phyloP scores from a whole-genome alignment of 768 basidiomycete species.

The Leccinum disarticulatum region DNA sequence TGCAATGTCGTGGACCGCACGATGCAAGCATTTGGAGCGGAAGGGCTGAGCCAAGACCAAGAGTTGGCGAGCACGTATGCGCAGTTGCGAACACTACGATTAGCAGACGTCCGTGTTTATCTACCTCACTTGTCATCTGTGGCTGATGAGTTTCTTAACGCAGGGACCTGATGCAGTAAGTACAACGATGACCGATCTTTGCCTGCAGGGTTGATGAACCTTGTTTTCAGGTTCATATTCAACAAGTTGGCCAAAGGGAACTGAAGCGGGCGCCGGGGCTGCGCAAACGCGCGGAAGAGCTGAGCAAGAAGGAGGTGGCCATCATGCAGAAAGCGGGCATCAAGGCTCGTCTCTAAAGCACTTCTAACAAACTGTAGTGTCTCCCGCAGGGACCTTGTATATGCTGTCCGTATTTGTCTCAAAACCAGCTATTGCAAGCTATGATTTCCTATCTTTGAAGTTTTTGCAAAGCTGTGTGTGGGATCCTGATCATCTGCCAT shows the following conservation, averaged over 20 bases:
- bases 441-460: not conserved
- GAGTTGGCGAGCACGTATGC: constrained; percentile 79
- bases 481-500: not conserved
- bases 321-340: constrained; percentile 60
- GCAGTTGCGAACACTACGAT: constrained; percentile 79
- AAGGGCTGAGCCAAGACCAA: constrained; percentile 90
- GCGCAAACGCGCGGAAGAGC: constrained; percentile 50
- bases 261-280: constrained; percentile 73
- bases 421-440: too few species aligned
- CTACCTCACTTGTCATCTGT: not conserved
- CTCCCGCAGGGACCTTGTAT: not conserved
- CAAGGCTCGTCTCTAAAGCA: constrained; percentile 51
- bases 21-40: constrained; percentile 95
- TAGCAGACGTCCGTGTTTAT: constrained; percentile 68
- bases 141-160: constrained; percentile 8
- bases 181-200: constrained; percentile 8
- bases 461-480: too few species aligned
- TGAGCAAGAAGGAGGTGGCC: constrained; percentile 59
- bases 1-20: constrained; percentile 88
- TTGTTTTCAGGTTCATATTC: constrained; percentile 78
- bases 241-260: constrained; percentile 91
- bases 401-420: not conserved
- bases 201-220: not conserved
- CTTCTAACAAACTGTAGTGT: not conserved
- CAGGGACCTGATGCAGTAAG: constrained; percentile 80